A percentile compares a stretch with the other conserved stretches of the same genome.
Conservation (phyloP, 2,329 filamentous ascomycete species). For the Thyridium curvatum region DNA sequence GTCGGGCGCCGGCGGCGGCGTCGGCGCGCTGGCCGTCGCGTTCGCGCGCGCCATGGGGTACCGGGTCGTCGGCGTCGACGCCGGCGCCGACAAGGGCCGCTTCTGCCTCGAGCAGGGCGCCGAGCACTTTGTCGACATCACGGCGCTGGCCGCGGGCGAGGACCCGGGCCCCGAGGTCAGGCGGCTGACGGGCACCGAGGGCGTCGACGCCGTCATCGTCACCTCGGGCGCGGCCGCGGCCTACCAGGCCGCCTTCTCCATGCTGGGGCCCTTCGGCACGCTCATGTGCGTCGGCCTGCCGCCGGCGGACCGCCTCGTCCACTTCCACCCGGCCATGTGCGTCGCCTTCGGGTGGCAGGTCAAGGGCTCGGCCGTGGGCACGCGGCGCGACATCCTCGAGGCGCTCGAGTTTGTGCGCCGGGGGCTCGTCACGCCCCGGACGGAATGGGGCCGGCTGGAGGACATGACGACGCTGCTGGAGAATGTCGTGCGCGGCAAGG, state of each 20-base stretch:
- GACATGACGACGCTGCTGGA: conserved; percentile 13
- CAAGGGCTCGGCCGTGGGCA: conserved; percentile 27
- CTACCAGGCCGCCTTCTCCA: conserved; percentile 24
- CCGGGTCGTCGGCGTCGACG: conserved; percentile 30
- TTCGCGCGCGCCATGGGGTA: conserved; percentile 35
- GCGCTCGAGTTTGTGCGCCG: conserved; percentile 30
- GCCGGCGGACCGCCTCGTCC: conserved; percentile 14
- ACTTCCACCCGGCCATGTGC: conserved; percentile 25
- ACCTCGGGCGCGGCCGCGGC: conserved; percentile 20
- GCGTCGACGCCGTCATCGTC: conserved; percentile 22
- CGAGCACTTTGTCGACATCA: conserved; percentile 29
- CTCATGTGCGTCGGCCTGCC: conserved; percentile 31
- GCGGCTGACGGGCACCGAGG: conserved; percentile 13
- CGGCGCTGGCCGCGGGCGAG: conserved; percentile 7
- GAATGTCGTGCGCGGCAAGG: conserved; percentile 7
- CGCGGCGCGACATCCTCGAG: conserved; percentile 28
- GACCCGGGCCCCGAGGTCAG: conserved; percentile 15
- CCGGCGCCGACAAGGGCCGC: conserved; percentile 20
- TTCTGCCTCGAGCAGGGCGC: conserved; percentile 24
- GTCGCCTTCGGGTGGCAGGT: conserved; percentile 27
- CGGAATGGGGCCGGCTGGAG: conserved; percentile 14
- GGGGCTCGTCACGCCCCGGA: conserved; percentile 21
- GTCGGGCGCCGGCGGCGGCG: conserved; percentile 30
- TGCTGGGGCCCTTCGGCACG: conserved; percentile 29
- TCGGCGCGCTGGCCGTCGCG: conserved; percentile 29